Conservation (phyloP, 2,329 filamentous ascomycete species). For the Aspergillus piperis region DNA sequence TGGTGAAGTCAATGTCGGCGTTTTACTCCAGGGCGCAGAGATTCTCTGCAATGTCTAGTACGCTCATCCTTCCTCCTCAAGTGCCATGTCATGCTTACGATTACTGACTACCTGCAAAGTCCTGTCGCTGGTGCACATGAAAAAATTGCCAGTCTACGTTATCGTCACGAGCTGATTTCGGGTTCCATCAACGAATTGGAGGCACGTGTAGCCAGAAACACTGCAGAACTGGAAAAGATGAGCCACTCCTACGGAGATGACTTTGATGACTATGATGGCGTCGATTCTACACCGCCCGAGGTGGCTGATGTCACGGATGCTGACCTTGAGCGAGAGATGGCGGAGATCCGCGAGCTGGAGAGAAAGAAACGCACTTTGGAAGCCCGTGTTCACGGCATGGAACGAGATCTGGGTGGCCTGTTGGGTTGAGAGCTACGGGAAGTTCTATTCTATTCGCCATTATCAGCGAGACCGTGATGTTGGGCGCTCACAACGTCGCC, state of each 20-base stretch:
- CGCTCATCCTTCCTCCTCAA: constrained; percentile 26
- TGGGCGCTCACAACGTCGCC: neutral
- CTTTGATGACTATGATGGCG: constrained; percentile 56
- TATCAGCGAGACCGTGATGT: neutral
- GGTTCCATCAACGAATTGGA: constrained; percentile 81
- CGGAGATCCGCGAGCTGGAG: constrained; percentile 63
- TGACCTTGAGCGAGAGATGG: constrained; percentile 49
- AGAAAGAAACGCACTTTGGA: constrained; percentile 63
- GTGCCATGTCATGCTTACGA: neutral
- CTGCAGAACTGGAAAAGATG: constrained; percentile 70
- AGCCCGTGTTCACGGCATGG: constrained; percentile 67
- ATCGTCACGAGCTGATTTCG: constrained; percentile 68
- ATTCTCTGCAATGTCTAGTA: constrained; percentile 86
- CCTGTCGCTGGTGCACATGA: constrained; percentile 77
- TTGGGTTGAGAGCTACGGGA: constrained; percentile 45
- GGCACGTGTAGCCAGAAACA: constrained; percentile 73
- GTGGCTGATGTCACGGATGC: constrained; percentile 41
- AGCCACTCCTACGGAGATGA: constrained; percentile 61
- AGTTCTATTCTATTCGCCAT: neutral
- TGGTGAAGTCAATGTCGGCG: constrained; percentile 81
- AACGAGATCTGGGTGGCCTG: constrained; percentile 65
- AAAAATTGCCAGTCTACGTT: constrained; percentile 70
- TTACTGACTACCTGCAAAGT: constrained; percentile 39
- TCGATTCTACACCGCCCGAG: constrained; percentile 29
- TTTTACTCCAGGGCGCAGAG: constrained; percentile 82